Conservation (phyloP, 179 eudicot species). For the Corrigiola litoralis region DNA sequence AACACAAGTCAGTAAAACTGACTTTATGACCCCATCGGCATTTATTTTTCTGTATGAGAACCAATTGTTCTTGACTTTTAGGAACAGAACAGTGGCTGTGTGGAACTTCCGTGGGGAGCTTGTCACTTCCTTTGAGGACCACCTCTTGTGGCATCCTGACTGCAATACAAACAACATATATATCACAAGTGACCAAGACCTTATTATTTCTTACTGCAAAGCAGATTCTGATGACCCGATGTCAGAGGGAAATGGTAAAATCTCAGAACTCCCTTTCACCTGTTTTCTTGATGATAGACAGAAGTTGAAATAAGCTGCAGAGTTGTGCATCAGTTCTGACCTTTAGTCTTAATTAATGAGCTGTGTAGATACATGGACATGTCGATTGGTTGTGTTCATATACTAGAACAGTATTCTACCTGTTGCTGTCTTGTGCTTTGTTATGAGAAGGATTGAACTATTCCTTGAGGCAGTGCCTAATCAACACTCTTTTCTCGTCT, state of each 20-base stretch:
- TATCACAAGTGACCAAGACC: slow-evolving; percentile 94
- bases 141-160: slow-evolving; percentile 96
- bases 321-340: not conserved
- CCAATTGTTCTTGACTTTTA: slow-evolving; percentile 81
- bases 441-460: too few relatives aligned
- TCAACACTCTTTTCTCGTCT: too few relatives aligned
- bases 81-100: slow-evolving; percentile 85
- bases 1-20: slow-evolving; percentile 87
- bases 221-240: slow-evolving; percentile 66
- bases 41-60: slow-evolving; percentile 93
- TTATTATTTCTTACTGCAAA: slow-evolving; percentile 90
- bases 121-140: slow-evolving; percentile 98
- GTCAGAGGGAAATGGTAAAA: slow-evolving; percentile 61
- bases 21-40: slow-evolving; percentile 98
- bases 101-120: slow-evolving; percentile 99
- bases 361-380: too few relatives aligned
- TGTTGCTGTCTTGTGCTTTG: too few relatives aligned
- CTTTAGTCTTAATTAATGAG: not conserved
- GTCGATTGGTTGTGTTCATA: too few relatives aligned
- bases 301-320: not conserved
- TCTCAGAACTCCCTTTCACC: not conserved
- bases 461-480: too few relatives aligned
- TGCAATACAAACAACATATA: slow-evolving; percentile 97
- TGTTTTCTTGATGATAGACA: not conserved
- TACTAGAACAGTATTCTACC: too few relatives aligned